Evolutionary conservation across 2,329 filamentous ascomycete genomes (phyloP).

Genomic region (Knoxdaviesia proteae): DNA sequence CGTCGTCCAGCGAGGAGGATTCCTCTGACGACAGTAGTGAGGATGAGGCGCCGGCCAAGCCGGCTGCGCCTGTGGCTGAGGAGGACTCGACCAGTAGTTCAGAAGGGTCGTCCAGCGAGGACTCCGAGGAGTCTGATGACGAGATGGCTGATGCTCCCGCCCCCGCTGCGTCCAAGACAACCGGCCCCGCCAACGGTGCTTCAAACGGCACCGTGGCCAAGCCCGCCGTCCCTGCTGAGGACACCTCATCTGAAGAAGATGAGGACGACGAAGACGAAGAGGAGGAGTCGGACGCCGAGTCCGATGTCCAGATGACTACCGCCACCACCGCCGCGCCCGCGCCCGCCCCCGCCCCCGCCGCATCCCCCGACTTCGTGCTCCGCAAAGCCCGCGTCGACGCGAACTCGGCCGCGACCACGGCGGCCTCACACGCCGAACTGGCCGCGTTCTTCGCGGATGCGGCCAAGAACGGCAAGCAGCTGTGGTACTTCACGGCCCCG

Average conservation of each 20-base stretch:
- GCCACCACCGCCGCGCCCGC: constrained; percentile 8
- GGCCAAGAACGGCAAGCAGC: constrained; percentile 46
- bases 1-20: too few relatives aligned
- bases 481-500: constrained; percentile 65
- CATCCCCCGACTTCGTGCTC: constrained; percentile 27
- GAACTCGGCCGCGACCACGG: constrained; percentile 13
- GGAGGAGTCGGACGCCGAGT: constrained; percentile 6
- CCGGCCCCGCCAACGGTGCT: too few relatives aligned
- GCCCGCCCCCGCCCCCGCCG: constrained; percentile 7
- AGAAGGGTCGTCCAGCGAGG: too few relatives aligned
- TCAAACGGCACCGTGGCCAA: too few relatives aligned
- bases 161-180: too few relatives aligned
- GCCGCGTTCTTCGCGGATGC: constrained; percentile 34
- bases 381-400: constrained; percentile 22
- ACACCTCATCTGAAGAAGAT: neutral
- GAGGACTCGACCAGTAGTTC: too few relatives aligned
- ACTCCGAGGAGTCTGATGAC: too few relatives aligned
- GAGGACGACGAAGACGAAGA: constrained; percentile 2
- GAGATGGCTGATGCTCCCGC: too few relatives aligned
- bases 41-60: too few relatives aligned
- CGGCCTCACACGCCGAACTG: constrained; percentile 18
- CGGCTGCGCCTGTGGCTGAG: too few relatives aligned
- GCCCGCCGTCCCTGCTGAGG: too few relatives aligned
- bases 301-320: constrained; percentile 8
- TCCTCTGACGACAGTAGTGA: too few relatives aligned